Conservation (phyloP, 371 early-diverging fungal genomes). For the Mycotypha africana region DNA sequence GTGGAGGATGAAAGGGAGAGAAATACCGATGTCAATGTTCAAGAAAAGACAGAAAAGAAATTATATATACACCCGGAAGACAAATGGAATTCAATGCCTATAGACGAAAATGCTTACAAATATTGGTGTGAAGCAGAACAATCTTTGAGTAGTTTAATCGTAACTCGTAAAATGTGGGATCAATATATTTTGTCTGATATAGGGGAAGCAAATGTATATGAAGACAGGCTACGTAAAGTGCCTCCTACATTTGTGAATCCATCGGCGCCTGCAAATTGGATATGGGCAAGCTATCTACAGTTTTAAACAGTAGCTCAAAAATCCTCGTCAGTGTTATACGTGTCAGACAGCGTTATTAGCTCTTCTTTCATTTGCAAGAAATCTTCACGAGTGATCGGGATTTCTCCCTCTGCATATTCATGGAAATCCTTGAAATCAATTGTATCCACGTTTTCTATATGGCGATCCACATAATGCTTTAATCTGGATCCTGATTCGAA, state of each 20-base stretch:
- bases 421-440: constrained; percentile 35
- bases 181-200: constrained; percentile 12
- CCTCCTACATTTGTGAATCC: constrained; percentile 35
- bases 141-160: constrained; percentile 19
- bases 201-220: neutral
- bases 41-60: constrained; percentile 13
- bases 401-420: constrained; percentile 41
- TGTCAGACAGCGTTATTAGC: constrained; percentile 41
- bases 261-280: constrained; percentile 36
- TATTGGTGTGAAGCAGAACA: constrained; percentile 38
- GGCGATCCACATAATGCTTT: constrained; percentile 27
- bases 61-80: constrained; percentile 23
- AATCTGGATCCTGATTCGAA: constrained; percentile 36
- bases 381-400: constrained; percentile 38
- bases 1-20: neutral
- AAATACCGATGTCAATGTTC: neutral
- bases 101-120: constrained; percentile 25
- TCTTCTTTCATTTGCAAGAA: constrained; percentile 44
- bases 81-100: constrained; percentile 11
- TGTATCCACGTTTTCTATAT: constrained; percentile 22
- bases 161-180: constrained; percentile 35
- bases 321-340: constrained; percentile 27
- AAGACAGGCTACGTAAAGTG: constrained; percentile 16
- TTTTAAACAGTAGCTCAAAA: too few species aligned
- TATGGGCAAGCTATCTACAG: constrained; percentile 29